These are phyloP conservation scores for Collybia sordida DNA, from an alignment of 768 basidiomycete species.

Conservation along the genomic window DNA sequence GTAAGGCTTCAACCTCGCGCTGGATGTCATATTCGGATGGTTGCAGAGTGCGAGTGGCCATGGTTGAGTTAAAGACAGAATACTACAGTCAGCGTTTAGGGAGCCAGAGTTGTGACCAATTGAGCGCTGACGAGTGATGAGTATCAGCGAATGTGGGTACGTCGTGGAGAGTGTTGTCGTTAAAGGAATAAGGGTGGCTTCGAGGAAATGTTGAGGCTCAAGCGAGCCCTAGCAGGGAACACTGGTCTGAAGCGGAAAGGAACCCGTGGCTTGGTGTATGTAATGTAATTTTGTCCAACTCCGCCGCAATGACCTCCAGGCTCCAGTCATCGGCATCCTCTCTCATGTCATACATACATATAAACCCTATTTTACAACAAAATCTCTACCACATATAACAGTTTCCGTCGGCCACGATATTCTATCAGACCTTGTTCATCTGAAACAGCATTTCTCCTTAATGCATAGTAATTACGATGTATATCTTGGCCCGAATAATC, in stretches of 20 bases:
- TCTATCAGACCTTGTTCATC: too few relatives aligned
- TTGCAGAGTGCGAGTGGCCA: conserved; percentile 55
- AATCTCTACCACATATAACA: too few relatives aligned
- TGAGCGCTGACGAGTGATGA: not conserved
- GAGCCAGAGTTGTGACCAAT: conserved; percentile 4
- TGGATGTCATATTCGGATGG: conserved; percentile 84
- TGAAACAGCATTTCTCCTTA: too few relatives aligned
- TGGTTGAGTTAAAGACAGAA: conserved; percentile 16
- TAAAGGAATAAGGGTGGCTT: not conserved
- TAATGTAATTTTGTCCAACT: conserved; percentile 21
- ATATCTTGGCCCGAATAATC: too few relatives aligned
- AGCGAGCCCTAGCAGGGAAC: not conserved
- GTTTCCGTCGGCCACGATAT: too few relatives aligned
- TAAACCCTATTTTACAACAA: too few relatives aligned
- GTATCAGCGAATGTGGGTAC: not conserved
- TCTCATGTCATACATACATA: too few relatives aligned
- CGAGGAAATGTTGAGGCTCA: not conserved
- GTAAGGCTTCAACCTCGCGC: conserved; percentile 82
- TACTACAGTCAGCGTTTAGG: not conserved
- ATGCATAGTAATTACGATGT: too few relatives aligned
- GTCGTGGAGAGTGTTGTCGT: not conserved
- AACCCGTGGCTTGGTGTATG: conserved; percentile 1
- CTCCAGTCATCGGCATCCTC: too few relatives aligned
- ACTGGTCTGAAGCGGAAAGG: conserved; percentile 3
- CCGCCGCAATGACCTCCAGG: conserved; percentile 9